A percentile compares a stretch with the other conserved stretches of the same genome.
phyloP scores from a whole-genome alignment of 1,139 yeast genomes.

The Yamadazyma dushanensis region DNA sequence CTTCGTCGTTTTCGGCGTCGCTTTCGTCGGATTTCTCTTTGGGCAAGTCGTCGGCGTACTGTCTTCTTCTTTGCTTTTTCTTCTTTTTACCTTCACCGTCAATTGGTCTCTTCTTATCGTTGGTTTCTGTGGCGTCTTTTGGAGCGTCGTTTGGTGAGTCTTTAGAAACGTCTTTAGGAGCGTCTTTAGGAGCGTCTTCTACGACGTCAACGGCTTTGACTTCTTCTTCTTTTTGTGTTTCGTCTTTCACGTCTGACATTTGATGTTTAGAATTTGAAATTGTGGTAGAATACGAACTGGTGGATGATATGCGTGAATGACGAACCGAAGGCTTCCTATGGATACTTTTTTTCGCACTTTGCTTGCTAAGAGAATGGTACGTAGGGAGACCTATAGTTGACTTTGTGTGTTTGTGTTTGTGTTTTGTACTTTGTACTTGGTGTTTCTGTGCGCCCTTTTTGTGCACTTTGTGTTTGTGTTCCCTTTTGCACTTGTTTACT shows the following conservation, averaged over 20 bases:
- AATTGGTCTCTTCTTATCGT: conserved; percentile 18
- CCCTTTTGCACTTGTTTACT: too few relatives aligned
- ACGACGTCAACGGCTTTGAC: too few relatives aligned
- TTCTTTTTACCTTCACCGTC: conserved; percentile 31
- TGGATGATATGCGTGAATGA: too few relatives aligned
- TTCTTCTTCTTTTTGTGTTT: too few relatives aligned
- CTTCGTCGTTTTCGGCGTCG: conserved; percentile 55
- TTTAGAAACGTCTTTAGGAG: conserved; percentile 7
- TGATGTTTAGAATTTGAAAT: too few relatives aligned
- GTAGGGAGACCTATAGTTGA: background rate
- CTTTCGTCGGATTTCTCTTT: conserved; percentile 48
- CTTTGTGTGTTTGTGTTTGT: conserved; percentile 1
- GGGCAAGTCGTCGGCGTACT: conserved; percentile 52
- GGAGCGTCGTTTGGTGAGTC: conserved; percentile 4
- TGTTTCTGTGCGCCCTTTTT: background rate
- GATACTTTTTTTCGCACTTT: too few relatives aligned
- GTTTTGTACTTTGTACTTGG: too few relatives aligned
- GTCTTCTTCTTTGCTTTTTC: conserved; percentile 44
- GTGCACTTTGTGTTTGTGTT: too few relatives aligned
- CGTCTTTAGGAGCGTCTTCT: conserved; percentile 3
- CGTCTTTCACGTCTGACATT: conserved; percentile 10
- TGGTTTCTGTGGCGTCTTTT: conserved; percentile 10
- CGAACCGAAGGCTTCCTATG: too few relatives aligned
- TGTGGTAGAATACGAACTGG: too few relatives aligned
- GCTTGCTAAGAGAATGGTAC: conserved; percentile 9